Evolutionary conservation across 148 eudicot genomes (phyloP).

Genomic region (Heliosperma pusillum): DNA sequence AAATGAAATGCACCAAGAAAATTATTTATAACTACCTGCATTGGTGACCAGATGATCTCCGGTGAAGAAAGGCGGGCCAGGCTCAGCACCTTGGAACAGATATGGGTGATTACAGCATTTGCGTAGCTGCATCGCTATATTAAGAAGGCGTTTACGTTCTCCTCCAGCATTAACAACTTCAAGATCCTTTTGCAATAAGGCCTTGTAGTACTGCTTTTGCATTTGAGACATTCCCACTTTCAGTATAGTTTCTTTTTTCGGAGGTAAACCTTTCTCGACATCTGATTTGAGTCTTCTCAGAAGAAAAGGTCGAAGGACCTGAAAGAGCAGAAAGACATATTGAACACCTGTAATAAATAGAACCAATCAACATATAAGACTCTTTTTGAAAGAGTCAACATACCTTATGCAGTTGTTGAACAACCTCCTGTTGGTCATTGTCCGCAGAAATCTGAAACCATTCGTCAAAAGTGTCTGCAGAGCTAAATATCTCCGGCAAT

Average conservation of each 20-base stretch:
- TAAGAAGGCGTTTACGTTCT: slow-evolving; percentile 91
- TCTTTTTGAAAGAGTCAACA: neutral
- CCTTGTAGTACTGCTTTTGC: slow-evolving; percentile 94
- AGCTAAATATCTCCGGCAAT: slow-evolving; percentile 96
- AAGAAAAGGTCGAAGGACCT: slow-evolving; percentile 97
- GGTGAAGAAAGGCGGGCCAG: slow-evolving; percentile 93
- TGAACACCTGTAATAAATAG: neutral
- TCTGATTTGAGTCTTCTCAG: slow-evolving; percentile 93
- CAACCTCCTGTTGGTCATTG: slow-evolving; percentile 93
- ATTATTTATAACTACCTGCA: slow-evolving; percentile 58
- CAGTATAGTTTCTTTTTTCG: slow-evolving; percentile 95
- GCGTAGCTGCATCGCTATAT: slow-evolving; percentile 97
- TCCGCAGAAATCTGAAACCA: slow-evolving; percentile 99
- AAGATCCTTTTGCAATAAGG: slow-evolving; percentile 95
- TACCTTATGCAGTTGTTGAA: slow-evolving; percentile 98
- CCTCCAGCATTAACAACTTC: slow-evolving; percentile 99
- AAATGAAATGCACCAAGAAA: neutral
- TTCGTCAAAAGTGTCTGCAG: slow-evolving; percentile 94
- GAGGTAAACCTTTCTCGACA: slow-evolving; percentile 98
- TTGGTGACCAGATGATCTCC: slow-evolving; percentile 89
- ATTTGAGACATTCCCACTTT: slow-evolving; percentile 99
- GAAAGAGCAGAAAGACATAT: slow-evolving; percentile 11
- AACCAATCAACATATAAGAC: neutral
- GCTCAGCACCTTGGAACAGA: slow-evolving; percentile 99
- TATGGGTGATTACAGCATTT: slow-evolving; percentile 98